Percentiles rank a stretch among this genome's conserved stretches.
These are phyloP conservation scores for Filobasidium floriforme DNA, from an alignment of 768 basidiomycete species.

Conservation along the genomic window DNA sequence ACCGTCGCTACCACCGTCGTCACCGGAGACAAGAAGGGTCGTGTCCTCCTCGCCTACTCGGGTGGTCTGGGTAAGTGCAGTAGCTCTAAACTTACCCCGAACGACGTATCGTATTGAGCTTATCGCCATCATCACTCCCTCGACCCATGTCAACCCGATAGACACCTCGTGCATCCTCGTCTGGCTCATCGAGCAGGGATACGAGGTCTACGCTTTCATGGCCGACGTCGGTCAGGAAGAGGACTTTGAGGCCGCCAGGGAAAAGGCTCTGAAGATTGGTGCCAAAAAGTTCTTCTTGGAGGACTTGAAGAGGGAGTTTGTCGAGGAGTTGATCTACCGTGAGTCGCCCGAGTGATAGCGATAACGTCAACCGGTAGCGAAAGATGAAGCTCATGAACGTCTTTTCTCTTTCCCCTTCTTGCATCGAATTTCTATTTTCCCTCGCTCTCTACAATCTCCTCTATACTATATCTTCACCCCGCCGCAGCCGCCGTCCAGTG, in stretches of 20 bases:
- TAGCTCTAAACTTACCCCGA: slow-evolving; percentile 22
- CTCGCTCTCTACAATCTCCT: background rate
- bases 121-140: background rate
- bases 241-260: slow-evolving; percentile 88
- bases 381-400: background rate
- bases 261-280: slow-evolving; percentile 81
- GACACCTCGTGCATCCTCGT: slow-evolving; percentile 99
- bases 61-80: slow-evolving; percentile 93
- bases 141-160: slow-evolving; percentile 37
- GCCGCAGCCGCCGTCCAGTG: slow-evolving; percentile 74
- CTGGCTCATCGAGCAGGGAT: slow-evolving; percentile 97
- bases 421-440: background rate
- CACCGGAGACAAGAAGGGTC: slow-evolving; percentile 53
- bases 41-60: slow-evolving; percentile 94
- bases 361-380: background rate
- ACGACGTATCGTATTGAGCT: background rate
- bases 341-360: slow-evolving; percentile 13
- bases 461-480: background rate
- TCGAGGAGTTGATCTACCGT: slow-evolving; percentile 90
- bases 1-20: slow-evolving; percentile 16
- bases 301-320: slow-evolving; percentile 91
- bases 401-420: background rate
- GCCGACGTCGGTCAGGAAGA: slow-evolving; percentile 50
- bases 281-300: slow-evolving; percentile 95
- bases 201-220: slow-evolving; percentile 90